These are phyloP conservation scores for Nicotiana noctiflora DNA, from an alignment of 257 asterid species.

Conservation along the genomic window DNA sequence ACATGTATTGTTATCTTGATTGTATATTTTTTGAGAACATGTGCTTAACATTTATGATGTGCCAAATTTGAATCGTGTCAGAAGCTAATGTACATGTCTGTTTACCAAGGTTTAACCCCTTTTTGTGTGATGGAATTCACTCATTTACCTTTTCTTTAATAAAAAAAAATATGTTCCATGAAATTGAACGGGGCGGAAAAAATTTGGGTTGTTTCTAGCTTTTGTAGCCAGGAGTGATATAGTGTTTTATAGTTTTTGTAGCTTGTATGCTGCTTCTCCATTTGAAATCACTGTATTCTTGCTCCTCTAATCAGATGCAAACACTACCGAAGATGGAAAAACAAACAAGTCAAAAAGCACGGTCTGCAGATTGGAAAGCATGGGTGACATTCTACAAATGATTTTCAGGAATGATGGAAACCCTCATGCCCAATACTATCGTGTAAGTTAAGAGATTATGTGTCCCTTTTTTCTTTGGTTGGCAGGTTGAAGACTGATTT, in stretches of 20 bases:
- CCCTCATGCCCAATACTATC: constrained; percentile 79
- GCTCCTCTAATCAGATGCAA: constrained; percentile 43
- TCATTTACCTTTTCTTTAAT: background rate
- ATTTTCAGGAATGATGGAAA: constrained; percentile 57
- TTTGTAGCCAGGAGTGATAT: background rate
- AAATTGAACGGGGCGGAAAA: background rate
- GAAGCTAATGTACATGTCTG: background rate
- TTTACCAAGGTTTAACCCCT: background rate
- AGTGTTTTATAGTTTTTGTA: background rate
- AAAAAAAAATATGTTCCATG: background rate
- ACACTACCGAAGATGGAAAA: constrained; percentile 47
- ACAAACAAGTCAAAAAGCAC: constrained; percentile 49
- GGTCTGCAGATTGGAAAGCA: constrained; percentile 65
- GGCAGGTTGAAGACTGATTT: background rate
- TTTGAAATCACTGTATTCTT: constrained; percentile 13
- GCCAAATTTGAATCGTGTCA: background rate
- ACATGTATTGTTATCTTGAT: background rate
- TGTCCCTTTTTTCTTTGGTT: background rate
- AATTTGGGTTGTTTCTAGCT: background rate
- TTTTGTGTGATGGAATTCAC: background rate
- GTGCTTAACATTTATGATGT: background rate
- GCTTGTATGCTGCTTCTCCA: constrained; percentile 3
- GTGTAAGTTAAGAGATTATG: constrained; percentile 45
- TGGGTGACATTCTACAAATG: constrained; percentile 69
- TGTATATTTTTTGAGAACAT: background rate